These are phyloP conservation scores for Pyrenopolyporus hunteri DNA, from an alignment of 495 filamentous ascomycete genomes.

Conservation along the genomic window DNA sequence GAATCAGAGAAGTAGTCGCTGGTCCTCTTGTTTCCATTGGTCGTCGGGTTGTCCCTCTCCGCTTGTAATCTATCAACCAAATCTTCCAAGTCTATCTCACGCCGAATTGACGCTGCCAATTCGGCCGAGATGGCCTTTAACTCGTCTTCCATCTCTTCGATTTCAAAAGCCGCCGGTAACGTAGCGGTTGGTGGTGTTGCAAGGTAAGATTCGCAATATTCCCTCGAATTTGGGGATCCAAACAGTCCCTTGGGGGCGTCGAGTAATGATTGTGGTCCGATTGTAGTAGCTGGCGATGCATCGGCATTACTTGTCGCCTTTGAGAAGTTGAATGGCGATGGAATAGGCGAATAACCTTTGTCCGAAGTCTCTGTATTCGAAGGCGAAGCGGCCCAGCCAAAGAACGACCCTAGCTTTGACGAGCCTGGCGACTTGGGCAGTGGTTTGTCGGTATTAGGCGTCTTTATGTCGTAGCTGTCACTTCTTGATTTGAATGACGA, in stretches of 20 bases:
- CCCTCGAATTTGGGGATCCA: conserved; percentile 37
- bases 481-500: conserved; percentile 31
- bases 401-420: conserved; percentile 59
- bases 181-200: conserved; percentile 52
- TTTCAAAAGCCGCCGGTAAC: conserved; percentile 45
- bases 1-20: conserved; percentile 99
- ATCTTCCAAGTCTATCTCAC: conserved; percentile 97
- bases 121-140: conserved; percentile 90
- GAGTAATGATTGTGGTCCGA: conserved; percentile 44
- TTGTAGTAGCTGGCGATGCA: conserved; percentile 48
- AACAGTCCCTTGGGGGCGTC: conserved; percentile 47
- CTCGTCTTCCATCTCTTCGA: conserved; percentile 90
- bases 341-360: conserved; percentile 56
- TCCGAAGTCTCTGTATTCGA: conserved; percentile 58
- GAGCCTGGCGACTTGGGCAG: conserved; percentile 59
- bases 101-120: conserved; percentile 85
- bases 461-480: conserved; percentile 38
- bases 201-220: conserved; percentile 54
- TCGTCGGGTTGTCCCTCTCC: conserved; percentile 66
- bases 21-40: conserved; percentile 72
- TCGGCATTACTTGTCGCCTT: conserved; percentile 47
- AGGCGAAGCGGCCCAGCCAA: conserved; percentile 58
- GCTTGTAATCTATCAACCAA: conserved; percentile 83
- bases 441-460: conserved; percentile 55
- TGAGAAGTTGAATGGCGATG: conserved; percentile 50